Conservation (phyloP, 257 asterid genomes). For the Penstemon newberryi region DNA sequence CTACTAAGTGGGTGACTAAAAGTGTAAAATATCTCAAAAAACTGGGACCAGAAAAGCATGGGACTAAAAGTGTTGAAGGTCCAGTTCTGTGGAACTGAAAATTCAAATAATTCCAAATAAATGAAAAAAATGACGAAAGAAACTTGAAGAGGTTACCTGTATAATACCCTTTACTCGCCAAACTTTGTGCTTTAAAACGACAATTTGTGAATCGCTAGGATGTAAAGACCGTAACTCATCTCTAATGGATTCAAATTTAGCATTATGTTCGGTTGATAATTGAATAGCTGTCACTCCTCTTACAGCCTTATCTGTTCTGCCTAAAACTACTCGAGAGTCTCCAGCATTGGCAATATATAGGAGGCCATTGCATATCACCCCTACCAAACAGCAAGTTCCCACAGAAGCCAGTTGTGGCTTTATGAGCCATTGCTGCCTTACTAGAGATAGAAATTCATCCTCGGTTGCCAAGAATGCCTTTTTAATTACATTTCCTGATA, state of each 20-base stretch:
- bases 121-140: neutral
- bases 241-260: conserved; percentile 66
- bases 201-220: conserved; percentile 84
- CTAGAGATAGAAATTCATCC: conserved; percentile 73
- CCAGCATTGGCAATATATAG: conserved; percentile 86
- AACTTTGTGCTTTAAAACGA: conserved; percentile 76
- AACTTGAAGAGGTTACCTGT: conserved; percentile 51
- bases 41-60: too few relatives aligned
- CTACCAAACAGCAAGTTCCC: conserved; percentile 91
- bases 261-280: conserved; percentile 82
- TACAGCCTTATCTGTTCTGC: conserved; percentile 51
- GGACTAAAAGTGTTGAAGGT: neutral
- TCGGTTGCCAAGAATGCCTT: conserved; percentile 85
- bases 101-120: neutral
- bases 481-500: conserved; percentile 68
- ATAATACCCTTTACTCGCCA: conserved; percentile 98
- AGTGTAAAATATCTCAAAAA: too few relatives aligned
- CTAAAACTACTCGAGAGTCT: conserved; percentile 85
- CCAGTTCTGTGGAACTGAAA: neutral
- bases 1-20: too few relatives aligned
- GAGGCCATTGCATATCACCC: conserved; percentile 68
- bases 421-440: conserved; percentile 63
- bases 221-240: conserved; percentile 68
- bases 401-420: conserved; percentile 88
- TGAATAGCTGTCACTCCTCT: conserved; percentile 68